phyloP scores from a whole-genome alignment of 1,139 yeast genomes.

The Spathaspora sp. region DNA sequence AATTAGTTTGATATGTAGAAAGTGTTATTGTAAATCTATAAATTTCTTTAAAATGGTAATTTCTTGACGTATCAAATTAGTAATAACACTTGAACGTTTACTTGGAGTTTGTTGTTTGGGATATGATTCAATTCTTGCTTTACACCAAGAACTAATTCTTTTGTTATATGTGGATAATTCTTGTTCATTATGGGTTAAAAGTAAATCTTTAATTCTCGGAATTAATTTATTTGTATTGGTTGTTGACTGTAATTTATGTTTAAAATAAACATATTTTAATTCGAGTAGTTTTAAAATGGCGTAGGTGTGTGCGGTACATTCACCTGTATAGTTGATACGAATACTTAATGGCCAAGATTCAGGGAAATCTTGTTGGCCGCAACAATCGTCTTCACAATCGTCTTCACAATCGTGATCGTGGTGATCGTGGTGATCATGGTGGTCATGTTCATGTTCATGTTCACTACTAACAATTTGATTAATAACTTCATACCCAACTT shows the following conservation, averaged over 20 bases:
- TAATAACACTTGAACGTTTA: conserved; percentile 12
- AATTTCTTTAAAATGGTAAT: conserved; percentile 15
- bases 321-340: conserved; percentile 23
- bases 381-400: conserved; percentile 13
- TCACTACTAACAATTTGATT: conserved; percentile 30
- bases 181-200: conserved; percentile 13
- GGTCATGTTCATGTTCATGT: conserved; percentile 9
- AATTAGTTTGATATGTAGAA: no score
- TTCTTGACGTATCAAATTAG: conserved; percentile 19
- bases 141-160: conserved; percentile 23
- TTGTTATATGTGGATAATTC: conserved; percentile 15
- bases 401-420: conserved; percentile 17
- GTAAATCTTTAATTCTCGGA: conserved; percentile 8
- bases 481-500: conserved; percentile 47
- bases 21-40: conserved; percentile 9
- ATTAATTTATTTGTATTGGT: conserved; percentile 10
- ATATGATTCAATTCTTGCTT: conserved; percentile 19
- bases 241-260: conserved; percentile 12
- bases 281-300: conserved; percentile 25
- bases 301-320: conserved; percentile 25
- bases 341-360: conserved; percentile 33
- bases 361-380: conserved; percentile 18
- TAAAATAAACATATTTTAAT: conserved; percentile 27
- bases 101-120: conserved; percentile 9
- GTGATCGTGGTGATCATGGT: conserved; percentile 11